Conservation (phyloP, 1,284 basidiomycete genomes). For the Inonotus hispidus region DNA sequence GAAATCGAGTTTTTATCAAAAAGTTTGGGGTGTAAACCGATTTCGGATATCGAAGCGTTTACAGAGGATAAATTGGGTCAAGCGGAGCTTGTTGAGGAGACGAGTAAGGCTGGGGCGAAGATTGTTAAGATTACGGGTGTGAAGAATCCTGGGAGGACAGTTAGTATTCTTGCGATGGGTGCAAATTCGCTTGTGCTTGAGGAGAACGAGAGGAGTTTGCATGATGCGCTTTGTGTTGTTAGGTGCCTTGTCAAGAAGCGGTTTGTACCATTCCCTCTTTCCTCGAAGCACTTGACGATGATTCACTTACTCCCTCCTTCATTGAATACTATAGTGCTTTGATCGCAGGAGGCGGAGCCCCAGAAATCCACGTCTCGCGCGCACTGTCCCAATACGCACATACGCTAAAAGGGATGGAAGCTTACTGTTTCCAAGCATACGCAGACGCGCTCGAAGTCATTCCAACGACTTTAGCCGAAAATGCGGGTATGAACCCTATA, state of each 20-base stretch:
- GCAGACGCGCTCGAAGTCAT: conserved; percentile 98
- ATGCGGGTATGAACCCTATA: conserved; percentile 97
- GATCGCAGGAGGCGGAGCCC: conserved; percentile 96
- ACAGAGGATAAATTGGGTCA: conserved; percentile 98
- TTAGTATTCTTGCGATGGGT: conserved; percentile 94
- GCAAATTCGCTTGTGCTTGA: conserved; percentile 93
- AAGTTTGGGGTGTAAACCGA: conserved; percentile 91
- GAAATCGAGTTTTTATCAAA: conserved; percentile 98
- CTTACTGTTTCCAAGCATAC: conserved; percentile 98
- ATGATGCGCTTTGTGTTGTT: conserved; percentile 98
- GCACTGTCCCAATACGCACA: conserved; percentile 89
- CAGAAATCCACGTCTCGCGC: conserved; percentile 97
- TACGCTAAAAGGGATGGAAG: conserved; percentile 96
- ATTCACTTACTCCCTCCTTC: too few species aligned
- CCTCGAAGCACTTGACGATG: too few species aligned
- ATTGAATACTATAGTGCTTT: conserved; percentile 58
- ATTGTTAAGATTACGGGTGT: conserved; percentile 95
- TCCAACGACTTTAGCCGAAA: conserved; percentile 96
- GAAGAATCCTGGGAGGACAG: conserved; percentile 92
- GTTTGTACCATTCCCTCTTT: conserved; percentile 37
- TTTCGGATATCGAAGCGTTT: conserved; percentile 97
- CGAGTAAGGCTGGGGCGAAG: conserved; percentile 79
- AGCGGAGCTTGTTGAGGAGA: conserved; percentile 94
- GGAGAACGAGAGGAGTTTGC: conserved; percentile 95
- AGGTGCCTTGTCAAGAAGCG: conserved; percentile 98